Base-by-base conservation (phyloP, 768 basidiomycete genomes). In the Mycena galopus region DNA sequence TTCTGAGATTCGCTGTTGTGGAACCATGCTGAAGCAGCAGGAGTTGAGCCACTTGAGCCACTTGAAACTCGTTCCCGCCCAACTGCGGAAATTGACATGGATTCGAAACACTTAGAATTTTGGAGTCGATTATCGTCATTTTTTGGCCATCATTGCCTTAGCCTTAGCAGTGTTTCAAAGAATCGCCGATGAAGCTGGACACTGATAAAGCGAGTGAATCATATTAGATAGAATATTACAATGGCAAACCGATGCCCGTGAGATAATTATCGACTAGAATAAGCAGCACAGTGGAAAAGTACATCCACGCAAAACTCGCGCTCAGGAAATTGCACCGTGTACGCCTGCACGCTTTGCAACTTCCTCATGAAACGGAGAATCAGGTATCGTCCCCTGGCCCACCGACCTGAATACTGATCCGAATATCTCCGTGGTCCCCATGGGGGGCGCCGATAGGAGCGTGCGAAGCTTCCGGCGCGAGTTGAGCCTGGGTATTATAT, bases 401-500 rank as follows among this genome's bases (percentile, higher is more conserved):
- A 42, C 42, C 17, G 42, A 42, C 42, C 42, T 14, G 14, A 42
- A 42, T 42, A 17, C 42, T 4, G 42, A 44, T 17, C 42, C 42
- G 4, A 44, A 44, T 44, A 21, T 44, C 42, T 44, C 42, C 42
- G 4, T 44, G 42, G 42, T 19, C 42, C 42, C 42, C 42, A 44
- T 44, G 42, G 42, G 17, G 42, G 42, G 42, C 17, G 42, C 42
- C 42, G 19, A 44, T 44, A 44, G 42, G 42, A 44, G 42, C 42
- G 47, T 25, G 50, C 69, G 69, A 4, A 71, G 69, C 23, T 65
- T 57, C 4, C 47, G 37, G 25, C 62, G 69, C 32, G 63, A 71
- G 57, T 71, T 71, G 44, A 71, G 64, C 23, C 68, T 70, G 23
- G 47, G 47, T 50, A 50, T 50, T 50, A 50, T 50, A 50, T 50